phyloP scores from a whole-genome alignment of 108 stramenopile species.

The Stephanodiscus minutulus region DNA sequence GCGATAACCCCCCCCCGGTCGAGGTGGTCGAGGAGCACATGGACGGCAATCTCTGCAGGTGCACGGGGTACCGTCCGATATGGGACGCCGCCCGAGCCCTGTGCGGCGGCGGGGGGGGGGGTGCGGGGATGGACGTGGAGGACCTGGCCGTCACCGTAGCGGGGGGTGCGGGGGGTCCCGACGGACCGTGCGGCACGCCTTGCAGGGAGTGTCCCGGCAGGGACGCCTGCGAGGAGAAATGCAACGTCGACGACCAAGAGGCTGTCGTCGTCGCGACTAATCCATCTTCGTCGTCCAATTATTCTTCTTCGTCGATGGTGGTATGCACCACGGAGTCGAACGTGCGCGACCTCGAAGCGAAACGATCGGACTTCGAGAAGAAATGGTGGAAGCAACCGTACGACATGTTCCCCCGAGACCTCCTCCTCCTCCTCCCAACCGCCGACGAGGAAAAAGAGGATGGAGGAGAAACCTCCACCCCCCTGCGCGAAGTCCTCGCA shows the following conservation, averaged over 20 bases:
- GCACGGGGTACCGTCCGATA: conserved; percentile 96
- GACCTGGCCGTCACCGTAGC: conserved; percentile 16
- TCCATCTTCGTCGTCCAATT: conserved; percentile 51
- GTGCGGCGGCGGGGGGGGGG: conserved; percentile 59
- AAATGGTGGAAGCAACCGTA: conserved; percentile 71
- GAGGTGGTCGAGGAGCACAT: conserved; percentile 84
- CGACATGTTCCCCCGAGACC: conserved; percentile 71
- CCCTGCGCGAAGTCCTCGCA: conserved; percentile 15
- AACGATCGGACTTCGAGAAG: conserved; percentile 15
- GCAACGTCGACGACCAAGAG: conserved; percentile 43
- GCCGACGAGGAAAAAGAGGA: background rate
- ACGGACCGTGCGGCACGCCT: conserved; percentile 78
- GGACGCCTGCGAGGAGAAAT: conserved; percentile 71
- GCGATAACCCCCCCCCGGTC: background rate
- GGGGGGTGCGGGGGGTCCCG: too few species aligned
- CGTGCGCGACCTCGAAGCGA: conserved; percentile 11
- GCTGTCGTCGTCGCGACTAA: conserved; percentile 5
- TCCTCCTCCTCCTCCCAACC: conserved; percentile 39
- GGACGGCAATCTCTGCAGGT: conserved; percentile 96
- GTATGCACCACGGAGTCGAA: conserved; percentile 15
- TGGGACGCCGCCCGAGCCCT: conserved; percentile 91
- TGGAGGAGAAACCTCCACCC: background rate
- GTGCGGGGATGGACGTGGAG: conserved; percentile 13
- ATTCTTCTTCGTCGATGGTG: conserved; percentile 44
- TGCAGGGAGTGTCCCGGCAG: conserved; percentile 82